Conservation (phyloP, 2,329 filamentous ascomycete genomes). For the Monosporascus sp. region DNA sequence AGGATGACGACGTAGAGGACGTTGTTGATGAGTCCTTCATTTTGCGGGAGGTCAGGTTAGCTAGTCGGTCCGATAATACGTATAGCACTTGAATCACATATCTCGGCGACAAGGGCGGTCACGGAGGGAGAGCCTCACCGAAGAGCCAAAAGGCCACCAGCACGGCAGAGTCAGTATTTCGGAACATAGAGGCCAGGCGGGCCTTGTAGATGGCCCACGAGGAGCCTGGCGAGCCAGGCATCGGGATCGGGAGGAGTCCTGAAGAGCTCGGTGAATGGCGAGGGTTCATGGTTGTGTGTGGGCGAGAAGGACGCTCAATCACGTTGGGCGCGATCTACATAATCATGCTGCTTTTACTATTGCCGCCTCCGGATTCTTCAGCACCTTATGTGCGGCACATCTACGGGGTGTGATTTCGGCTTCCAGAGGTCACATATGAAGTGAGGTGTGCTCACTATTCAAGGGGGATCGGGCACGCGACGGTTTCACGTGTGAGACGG, state of each 20-base stretch:
- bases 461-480: neutral
- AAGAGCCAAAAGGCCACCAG: conserved; percentile 88
- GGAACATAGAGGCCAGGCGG: conserved; percentile 57
- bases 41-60: conserved; percentile 1
- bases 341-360: too few species aligned
- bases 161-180: conserved; percentile 64
- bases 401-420: neutral
- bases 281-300: neutral
- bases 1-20: conserved; percentile 97
- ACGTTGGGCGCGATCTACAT: neutral
- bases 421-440: neutral
- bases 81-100: neutral
- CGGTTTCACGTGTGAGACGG: neutral
- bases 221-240: conserved; percentile 53
- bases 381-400: too few species aligned
- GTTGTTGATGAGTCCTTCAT: conserved; percentile 82
- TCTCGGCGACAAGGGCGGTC: neutral
- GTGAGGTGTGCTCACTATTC: neutral
- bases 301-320: neutral
- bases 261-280: conserved; percentile 17
- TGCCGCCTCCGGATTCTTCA: too few species aligned
- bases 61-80: conserved; percentile 2
- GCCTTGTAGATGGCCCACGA: conserved; percentile 71
- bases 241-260: conserved; percentile 47
- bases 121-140: conserved; percentile 47